A percentile compares a stretch with the other conserved stretches of the same genome.
phyloP scores from a whole-genome alignment of 495 filamentous ascomycete species.

The Sordaria brevicollis region DNA sequence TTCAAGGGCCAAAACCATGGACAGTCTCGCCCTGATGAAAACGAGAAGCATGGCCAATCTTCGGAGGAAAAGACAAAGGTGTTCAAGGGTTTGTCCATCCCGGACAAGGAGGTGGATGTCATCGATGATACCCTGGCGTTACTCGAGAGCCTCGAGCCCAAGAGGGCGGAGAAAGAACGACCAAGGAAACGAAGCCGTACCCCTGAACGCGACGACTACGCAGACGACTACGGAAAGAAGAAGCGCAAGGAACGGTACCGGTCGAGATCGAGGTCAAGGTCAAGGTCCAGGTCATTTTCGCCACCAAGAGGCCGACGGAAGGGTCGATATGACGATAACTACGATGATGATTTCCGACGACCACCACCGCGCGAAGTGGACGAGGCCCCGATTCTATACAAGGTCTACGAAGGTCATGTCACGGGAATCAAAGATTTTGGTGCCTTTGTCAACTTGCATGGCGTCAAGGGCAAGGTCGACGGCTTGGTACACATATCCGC shows the following conservation, averaged over 20 bases:
- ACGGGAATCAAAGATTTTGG: conserved; percentile 94
- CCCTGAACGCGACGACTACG: conserved; percentile 38
- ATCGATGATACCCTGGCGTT: conserved; percentile 93
- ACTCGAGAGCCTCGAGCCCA: conserved; percentile 75
- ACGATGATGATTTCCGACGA: conserved; percentile 56
- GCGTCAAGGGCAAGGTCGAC: conserved; percentile 79
- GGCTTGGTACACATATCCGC: conserved; percentile 94
- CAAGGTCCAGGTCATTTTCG: conserved; percentile 40
- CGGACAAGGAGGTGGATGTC: conserved; percentile 61
- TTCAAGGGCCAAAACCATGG: conserved; percentile 44
- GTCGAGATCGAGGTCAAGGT: conserved; percentile 38
- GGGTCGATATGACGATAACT: conserved; percentile 50
- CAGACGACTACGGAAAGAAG: conserved; percentile 37
- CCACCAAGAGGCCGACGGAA: conserved; percentile 36
- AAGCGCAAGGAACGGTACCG: conserved; percentile 40
- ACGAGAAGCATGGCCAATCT: conserved; percentile 27
- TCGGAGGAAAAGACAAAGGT: conserved; percentile 59
- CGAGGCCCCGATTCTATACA: conserved; percentile 69
- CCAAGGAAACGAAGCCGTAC: conserved; percentile 63
- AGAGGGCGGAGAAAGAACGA: conserved; percentile 35
- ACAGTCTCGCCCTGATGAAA: conserved; percentile 32
- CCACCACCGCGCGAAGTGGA: conserved; percentile 71
- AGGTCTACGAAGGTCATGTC: conserved; percentile 81
- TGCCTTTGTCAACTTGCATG: conserved; percentile 85
- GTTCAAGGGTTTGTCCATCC: conserved; percentile 83